phyloP scores from a whole-genome alignment of 208 protist species.

The Acanthamoeba healyi region DNA sequence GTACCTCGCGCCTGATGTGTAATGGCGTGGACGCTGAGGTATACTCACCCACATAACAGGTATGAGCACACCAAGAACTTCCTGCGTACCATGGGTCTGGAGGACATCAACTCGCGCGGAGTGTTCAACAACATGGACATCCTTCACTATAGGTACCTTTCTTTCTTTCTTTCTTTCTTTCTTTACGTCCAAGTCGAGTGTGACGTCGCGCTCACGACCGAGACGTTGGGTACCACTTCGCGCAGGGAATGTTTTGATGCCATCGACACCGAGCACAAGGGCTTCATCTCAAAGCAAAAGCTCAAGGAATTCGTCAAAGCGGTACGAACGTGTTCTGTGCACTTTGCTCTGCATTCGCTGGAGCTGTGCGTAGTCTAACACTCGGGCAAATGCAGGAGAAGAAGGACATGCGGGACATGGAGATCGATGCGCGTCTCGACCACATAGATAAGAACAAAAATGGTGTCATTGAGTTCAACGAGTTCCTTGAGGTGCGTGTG shows the following conservation, averaged over 20 bases:
- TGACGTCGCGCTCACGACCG: background rate
- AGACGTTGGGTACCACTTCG: background rate
- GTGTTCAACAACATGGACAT: constrained; percentile 30
- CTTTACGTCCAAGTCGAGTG: background rate
- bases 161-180: too few relatives aligned
- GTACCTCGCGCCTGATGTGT: too few relatives aligned
- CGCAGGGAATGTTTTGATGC: background rate
- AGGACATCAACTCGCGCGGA: background rate
- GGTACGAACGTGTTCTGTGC: background rate
- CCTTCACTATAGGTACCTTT: background rate
- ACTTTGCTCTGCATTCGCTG: background rate
- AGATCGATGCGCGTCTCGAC: background rate
- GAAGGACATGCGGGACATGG: background rate
- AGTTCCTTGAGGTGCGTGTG: background rate
- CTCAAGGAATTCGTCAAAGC: background rate
- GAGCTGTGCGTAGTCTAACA: too few relatives aligned
- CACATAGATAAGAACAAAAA: background rate
- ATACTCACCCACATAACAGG: background rate
- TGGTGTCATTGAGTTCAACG: background rate
- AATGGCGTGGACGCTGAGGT: too few relatives aligned
- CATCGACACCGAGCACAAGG: background rate
- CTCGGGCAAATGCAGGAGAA: too few relatives aligned
- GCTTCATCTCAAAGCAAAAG: background rate
- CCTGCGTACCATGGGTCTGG: constrained; percentile 75
- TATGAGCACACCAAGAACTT: constrained; percentile 54